phyloP scores from a whole-genome alignment of 1,284 basidiomycete species.

The Leucoagaricus sp. region DNA sequence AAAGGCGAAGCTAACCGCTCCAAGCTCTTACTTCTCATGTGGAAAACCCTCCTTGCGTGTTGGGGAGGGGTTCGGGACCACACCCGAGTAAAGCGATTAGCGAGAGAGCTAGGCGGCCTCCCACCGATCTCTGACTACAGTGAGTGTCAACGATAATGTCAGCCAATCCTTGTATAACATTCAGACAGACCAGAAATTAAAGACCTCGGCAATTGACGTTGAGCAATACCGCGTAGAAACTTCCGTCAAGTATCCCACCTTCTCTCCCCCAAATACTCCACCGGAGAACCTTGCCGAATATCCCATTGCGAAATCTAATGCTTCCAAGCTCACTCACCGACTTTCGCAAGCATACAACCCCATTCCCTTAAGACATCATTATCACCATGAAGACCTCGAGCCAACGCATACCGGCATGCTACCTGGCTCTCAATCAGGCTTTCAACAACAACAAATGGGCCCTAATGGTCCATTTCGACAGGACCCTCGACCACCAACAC shows the following conservation, averaged over 20 bases:
- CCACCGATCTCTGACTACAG: conserved; percentile 66
- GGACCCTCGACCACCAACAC: conserved; percentile 74
- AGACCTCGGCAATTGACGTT: conserved; percentile 88
- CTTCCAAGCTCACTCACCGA: conserved; percentile 52
- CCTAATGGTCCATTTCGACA: conserved; percentile 48
- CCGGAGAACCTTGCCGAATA: conserved; percentile 32
- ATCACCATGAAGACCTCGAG: conserved; percentile 79
- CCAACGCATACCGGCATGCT: conserved; percentile 32
- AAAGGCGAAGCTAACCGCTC: neutral
- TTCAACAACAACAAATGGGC: conserved; percentile 44
- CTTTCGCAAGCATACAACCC: conserved; percentile 92
- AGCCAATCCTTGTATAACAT: neutral
- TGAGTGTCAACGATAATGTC: conserved; percentile 27
- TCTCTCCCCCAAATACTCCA: conserved; percentile 58
- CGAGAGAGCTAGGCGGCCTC: conserved; percentile 81
- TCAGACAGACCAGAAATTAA: conserved; percentile 47
- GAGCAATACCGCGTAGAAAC: conserved; percentile 88
- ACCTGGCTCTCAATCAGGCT: conserved; percentile 10
- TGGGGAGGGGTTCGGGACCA: conserved; percentile 92
- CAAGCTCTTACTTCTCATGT: conserved; percentile 90
- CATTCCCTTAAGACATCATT: conserved; percentile 90
- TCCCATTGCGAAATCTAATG: conserved; percentile 39
- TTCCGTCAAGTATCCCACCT: conserved; percentile 93
- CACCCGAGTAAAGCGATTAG: conserved; percentile 79
- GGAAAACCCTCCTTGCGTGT: conserved; percentile 94